phyloP scores from a whole-genome alignment of 345 rosid genomes.

The Eucalyptus victrix region DNA sequence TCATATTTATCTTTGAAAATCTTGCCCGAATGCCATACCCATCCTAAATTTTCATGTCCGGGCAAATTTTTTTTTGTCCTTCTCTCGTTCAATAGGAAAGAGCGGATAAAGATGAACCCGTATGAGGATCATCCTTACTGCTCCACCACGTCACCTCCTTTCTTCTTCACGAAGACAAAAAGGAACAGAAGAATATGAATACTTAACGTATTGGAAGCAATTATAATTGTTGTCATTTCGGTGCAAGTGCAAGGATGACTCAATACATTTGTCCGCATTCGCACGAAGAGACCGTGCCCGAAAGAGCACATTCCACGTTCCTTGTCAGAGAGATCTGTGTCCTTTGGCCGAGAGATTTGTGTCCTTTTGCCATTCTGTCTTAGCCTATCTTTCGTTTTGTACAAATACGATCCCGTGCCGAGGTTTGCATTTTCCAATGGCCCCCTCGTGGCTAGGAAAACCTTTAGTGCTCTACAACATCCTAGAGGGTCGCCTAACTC shows the following conservation, averaged over 20 bases:
- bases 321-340: not conserved
- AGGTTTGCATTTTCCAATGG: not conserved
- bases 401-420: not conserved
- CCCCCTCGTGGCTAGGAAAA: not conserved
- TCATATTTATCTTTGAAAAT: not conserved
- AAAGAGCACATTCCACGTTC: not conserved
- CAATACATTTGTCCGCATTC: not conserved
- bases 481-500: not conserved
- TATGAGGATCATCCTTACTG: not conserved
- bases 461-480: not conserved
- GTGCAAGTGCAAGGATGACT: not conserved
- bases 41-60: not conserved
- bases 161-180: not conserved
- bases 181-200: not conserved
- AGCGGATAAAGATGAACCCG: not conserved
- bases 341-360: not conserved
- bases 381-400: not conserved
- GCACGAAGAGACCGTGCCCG: not conserved
- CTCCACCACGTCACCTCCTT: not conserved
- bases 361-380: not conserved
- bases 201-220: not conserved
- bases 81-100: not conserved
- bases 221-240: not conserved
- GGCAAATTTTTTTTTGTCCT: not conserved
- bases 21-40: not conserved